Evolutionary conservation across 2,329 filamentous ascomycete genomes (phyloP), one percentile per base, ranked within the genome.

Genomic region (Botryotinia convoluta): DNA sequence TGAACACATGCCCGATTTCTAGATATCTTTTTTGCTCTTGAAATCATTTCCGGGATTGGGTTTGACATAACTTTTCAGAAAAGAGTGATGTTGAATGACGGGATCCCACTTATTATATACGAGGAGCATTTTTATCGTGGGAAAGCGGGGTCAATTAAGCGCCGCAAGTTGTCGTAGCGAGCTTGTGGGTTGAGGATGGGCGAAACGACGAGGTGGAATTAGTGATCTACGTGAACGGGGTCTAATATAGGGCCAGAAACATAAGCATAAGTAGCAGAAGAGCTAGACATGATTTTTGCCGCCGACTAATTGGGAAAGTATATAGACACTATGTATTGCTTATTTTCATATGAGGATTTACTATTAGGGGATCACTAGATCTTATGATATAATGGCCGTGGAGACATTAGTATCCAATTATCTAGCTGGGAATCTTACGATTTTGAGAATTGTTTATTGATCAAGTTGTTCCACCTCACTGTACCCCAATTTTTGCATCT

Each of bases 401-500:
- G 20, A 6, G 26, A 26, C 8, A 29, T 6, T 6, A 22, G 5
- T 5, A 42, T 16, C 65, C 32, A 69, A 14, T 42, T 7, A 57
- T 57, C 3, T 22, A 57, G 37, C 18, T 57, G 48, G 5, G 2
- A 7, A 12, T 68, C 26, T 57, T 32, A 69, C 39, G 18, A 39
- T 0, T 16, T 57, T 1, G 16, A 16, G 6, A 7, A 39, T 1
- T 22, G 0, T 62, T 18, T 7, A 26, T 45, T 37, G 45, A 35
- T 35, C 54, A 4, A 20, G 32, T n/a, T 22, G 35, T 9, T 63
- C 67, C n/a, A 35, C 26, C 26, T 71, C 72, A 39, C 20, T n/a
- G 29, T 60, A 39, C 42, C 59, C 69, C 18, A 74, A 1, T 29
- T 61, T 45, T 35, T 32, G 69, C 80, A 82, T 82, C 71, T 78